Percentiles rank a stretch among this genome's conserved stretches.
These are phyloP conservation scores for Ophiostoma ips DNA, from an alignment of 2,329 filamentous ascomycete genomes.

Conservation along the genomic window DNA sequence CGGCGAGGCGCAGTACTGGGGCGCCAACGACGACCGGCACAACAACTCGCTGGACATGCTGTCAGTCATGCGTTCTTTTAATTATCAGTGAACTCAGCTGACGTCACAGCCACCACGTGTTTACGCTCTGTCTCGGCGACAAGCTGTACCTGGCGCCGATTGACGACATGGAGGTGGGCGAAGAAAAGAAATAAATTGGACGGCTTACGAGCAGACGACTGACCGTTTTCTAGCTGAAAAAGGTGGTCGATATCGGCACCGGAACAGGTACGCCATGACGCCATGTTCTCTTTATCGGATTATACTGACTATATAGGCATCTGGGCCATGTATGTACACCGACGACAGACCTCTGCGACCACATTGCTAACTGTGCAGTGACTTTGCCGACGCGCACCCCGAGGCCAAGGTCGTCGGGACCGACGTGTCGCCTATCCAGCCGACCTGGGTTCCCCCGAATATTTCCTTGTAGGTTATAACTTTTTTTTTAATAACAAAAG, in stretches of 20 bases:
- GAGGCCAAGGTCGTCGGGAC: conserved; percentile 24
- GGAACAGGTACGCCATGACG: conserved; percentile 6
- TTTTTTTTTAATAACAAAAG: neutral
- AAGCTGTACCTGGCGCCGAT: conserved; percentile 18
- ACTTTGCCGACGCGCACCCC: conserved; percentile 8
- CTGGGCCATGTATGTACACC: neutral
- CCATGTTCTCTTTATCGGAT: neutral
- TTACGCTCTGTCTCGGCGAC: conserved; percentile 11
- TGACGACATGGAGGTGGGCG: conserved; percentile 7
- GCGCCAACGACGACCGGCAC: conserved; percentile 20
- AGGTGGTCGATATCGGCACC: conserved; percentile 10
- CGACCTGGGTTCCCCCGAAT: conserved; percentile 9
- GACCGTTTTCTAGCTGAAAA: neutral
- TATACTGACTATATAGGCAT: neutral
- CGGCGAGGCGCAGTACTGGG: conserved; percentile 19
- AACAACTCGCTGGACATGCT: conserved; percentile 21
- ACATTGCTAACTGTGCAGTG: neutral
- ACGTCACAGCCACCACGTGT: conserved; percentile 3
- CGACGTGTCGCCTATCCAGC: conserved; percentile 28
- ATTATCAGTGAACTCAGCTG: neutral
- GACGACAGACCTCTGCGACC: no score
- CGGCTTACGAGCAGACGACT: neutral
- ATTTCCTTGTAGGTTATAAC: conserved; percentile 2
- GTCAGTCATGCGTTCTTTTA: conserved; percentile 6
- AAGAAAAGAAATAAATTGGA: no score